Percentiles rank a stretch among this genome's conserved stretches.
Evolutionary conservation across 371 early-diverging fungal species (phyloP).

Genomic region (Mucor ambiguus): DNA sequence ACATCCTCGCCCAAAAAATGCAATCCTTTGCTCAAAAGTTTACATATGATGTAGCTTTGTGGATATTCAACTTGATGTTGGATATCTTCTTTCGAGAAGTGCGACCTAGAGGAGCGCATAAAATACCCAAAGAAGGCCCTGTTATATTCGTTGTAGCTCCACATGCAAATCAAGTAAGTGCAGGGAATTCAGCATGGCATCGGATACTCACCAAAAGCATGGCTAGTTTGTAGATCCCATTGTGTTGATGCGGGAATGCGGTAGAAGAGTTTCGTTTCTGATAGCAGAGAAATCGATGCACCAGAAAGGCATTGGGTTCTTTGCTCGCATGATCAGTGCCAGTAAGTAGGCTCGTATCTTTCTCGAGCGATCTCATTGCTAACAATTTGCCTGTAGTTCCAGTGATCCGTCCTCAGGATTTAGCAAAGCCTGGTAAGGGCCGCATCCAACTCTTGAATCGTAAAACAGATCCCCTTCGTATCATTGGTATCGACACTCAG

Average conservation of each 20-base stretch:
- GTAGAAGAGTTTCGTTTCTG: conserved; percentile 79
- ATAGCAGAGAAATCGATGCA: conserved; percentile 85
- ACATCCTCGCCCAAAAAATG: background rate
- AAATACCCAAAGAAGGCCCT: conserved; percentile 82
- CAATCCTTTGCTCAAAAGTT: conserved; percentile 6
- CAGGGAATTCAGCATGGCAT: background rate
- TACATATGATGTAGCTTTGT: conserved; percentile 50
- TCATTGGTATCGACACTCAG: conserved; percentile 69
- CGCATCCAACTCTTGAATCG: conserved; percentile 61
- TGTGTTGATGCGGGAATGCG: conserved; percentile 73
- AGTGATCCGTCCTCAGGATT: conserved; percentile 87
- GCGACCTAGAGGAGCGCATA: conserved; percentile 78
- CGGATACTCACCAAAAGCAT: background rate
- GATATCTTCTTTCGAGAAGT: conserved; percentile 87
- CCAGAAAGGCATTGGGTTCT: conserved; percentile 74
- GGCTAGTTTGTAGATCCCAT: conserved; percentile 87
- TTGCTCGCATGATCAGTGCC: conserved; percentile 68
- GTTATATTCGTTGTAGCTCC: conserved; percentile 93
- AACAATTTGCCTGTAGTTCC: conserved; percentile 61
- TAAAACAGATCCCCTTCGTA: conserved; percentile 58
- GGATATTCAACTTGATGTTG: conserved; percentile 57
- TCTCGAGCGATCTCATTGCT: background rate
- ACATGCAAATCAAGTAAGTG: conserved; percentile 83
- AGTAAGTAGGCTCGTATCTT: conserved; percentile 43
- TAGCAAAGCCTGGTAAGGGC: conserved; percentile 69